phyloP scores from a whole-genome alignment of 139 green algal species.

The Micractinium conductrix region DNA sequence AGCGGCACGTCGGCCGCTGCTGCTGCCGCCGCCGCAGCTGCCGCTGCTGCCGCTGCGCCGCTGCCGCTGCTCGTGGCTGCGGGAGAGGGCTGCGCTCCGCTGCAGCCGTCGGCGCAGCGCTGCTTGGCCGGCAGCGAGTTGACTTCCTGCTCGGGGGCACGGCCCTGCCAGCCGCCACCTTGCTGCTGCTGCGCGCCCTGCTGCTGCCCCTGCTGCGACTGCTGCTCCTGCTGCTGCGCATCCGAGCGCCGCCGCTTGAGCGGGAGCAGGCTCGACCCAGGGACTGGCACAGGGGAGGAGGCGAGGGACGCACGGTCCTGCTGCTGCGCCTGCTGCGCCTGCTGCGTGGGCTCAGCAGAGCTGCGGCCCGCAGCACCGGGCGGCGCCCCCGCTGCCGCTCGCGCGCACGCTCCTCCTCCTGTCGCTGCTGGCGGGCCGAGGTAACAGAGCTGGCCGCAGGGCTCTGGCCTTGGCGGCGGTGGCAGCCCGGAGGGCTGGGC shows the following conservation, averaged over 20 bases:
- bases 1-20: not conserved
- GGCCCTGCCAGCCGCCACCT: not conserved
- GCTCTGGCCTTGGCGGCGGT: too few species aligned
- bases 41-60: not conserved
- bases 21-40: conserved; percentile 6
- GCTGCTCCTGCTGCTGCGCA: not conserved
- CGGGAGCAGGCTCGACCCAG: not conserved
- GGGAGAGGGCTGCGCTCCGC: not conserved
- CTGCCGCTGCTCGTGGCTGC: not conserved
- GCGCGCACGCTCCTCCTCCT: not conserved
- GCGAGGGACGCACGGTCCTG: not conserved
- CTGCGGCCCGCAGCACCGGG: too few species aligned
- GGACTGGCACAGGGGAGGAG: not conserved
- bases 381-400: not conserved
- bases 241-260: not conserved
- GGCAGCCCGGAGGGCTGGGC: too few species aligned
- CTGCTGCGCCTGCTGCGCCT: not conserved
- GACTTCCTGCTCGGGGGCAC: not conserved
- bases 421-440: not conserved
- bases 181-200: too few species aligned
- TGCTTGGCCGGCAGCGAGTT: not conserved
- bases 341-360: too few species aligned
- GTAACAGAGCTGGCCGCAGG: conserved; percentile 55
- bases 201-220: not conserved
- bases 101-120: not conserved